Evolutionary conservation across 202 grass and related monocot genomes (phyloP), one percentile per base, ranked within the genome.

Genomic region (Cymbopogon flexuosus): DNA sequence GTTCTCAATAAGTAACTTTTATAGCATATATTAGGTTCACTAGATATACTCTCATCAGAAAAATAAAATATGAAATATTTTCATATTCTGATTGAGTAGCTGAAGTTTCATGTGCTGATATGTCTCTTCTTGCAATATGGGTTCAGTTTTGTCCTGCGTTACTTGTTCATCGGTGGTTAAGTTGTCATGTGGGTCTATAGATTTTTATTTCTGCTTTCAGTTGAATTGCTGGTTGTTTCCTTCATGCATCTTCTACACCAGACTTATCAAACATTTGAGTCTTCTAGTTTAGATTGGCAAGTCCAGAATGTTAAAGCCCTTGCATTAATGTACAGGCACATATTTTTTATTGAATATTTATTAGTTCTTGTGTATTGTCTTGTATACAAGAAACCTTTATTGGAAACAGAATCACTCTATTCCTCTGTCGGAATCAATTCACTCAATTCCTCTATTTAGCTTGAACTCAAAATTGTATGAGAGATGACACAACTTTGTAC

Each of bases 181-280:
- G 5, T 49, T 49, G 46, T 47, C 46, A 49, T 49, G 46, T 49
- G 4, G 16, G 46, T 49, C 15, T 49, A 4, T 47, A 47, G 15
- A 52, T 46, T 73, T 29, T 42, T 85, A 62, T 36, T 76, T 69
- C 23, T 62, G 29, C 21, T 49, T 59, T 67, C n/a, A 69, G 46
- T 8, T n/a, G 78, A 66, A 46, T 59, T 76, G 21, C 4, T 58
- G 27, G 56, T 49, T 18, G 16, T 49, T 49, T 49, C 46, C 5
- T 49, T 49, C 46, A 49, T 49, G 46, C 15, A 49, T 4, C 46
- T 16, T 49, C 45, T 47, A 47, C 46, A 49, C 46, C 14, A 49
- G 46, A 49, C 46, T 49, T 49, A 49, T 49, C 46, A 49, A 49
- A 49, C 14, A 49, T 49, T 49, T 49, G 15, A 49, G 10, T 61